phyloP scores from a whole-genome alignment of 768 basidiomycete species.

The Suillus cothurnatus region DNA sequence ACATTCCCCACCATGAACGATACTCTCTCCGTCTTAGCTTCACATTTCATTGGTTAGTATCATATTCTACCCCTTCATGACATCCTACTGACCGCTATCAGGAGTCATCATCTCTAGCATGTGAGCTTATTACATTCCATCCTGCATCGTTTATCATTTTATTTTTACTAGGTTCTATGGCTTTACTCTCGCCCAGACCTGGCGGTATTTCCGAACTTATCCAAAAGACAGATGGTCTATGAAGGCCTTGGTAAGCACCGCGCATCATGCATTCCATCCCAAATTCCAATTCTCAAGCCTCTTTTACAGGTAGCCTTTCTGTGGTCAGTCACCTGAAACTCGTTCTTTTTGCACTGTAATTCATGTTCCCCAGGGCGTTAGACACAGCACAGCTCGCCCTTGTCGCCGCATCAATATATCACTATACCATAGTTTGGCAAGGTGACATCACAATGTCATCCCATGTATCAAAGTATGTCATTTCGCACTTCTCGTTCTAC shows the following conservation, averaged over 20 bases:
- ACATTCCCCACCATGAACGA: slow-evolving; percentile 17
- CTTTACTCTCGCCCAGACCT: slow-evolving; percentile 37
- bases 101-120: slow-evolving; percentile 35
- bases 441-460: slow-evolving; percentile 26
- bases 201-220: slow-evolving; percentile 35
- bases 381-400: slow-evolving; percentile 32
- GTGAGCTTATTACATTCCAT: slow-evolving; percentile 20
- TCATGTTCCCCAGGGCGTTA: slow-evolving; percentile 18
- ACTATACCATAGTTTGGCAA: slow-evolving; percentile 33
- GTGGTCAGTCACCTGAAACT: slow-evolving; percentile 18
- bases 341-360: not conserved
- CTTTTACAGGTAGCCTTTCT: slow-evolving; percentile 29
- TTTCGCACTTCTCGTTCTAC: not conserved
- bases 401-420: slow-evolving; percentile 34
- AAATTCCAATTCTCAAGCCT: not conserved
- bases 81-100: slow-evolving; percentile 15
- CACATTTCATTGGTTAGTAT: slow-evolving; percentile 30
- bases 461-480: slow-evolving; percentile 30
- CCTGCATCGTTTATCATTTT: not conserved
- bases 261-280: not conserved
- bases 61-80: not conserved
- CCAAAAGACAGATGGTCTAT: slow-evolving; percentile 30
- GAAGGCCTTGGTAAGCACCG: slow-evolving; percentile 32
- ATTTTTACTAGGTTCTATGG: slow-evolving; percentile 32
- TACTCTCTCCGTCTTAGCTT: slow-evolving; percentile 25